Base-by-base conservation (phyloP, 176 grass and related monocot genomes). In the Elaeis guineensis region DNA sequence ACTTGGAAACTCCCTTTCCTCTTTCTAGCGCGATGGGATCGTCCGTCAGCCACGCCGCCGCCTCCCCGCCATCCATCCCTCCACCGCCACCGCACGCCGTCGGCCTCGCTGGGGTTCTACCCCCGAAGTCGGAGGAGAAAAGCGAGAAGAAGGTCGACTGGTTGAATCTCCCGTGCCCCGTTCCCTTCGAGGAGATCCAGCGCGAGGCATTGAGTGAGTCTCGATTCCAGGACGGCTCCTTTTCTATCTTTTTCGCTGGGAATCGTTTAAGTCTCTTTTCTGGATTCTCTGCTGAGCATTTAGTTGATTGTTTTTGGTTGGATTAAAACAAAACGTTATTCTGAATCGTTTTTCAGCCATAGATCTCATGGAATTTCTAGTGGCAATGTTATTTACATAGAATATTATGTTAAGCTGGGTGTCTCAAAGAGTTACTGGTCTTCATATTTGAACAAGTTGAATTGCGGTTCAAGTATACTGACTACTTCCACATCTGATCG, bases 161-260 rank as follows among this genome's bases (percentile, higher is more conserved):
- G 69, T 52, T 84, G 64, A 86, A 90, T 77, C 86, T 95, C 67
- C 74, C 67, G 57, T 81, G 83, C 61, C 86, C 90, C 22, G 2
- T 90, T 35, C 59, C 77, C 19, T 95, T 82, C 59, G 76, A 79
- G 51, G 77, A 79, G 48, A 59, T 89, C 67, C 86, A 83, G 50
- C 65, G 69, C 70, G 86, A 95, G 72, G 79, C 80, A 63, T 50
- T 55, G 16, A 72, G 90, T 95, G 79, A 86, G 59, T 54, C 25
- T 75, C 17, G 70, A 78, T 16, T 32, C 30, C 30, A 8, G 4
- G 1, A 32, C 30, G 5, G 5, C 7, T 32, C 30, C 52, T 72
- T 30, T 23, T 60, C 1, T 3, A 55, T 18, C 26, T 54, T 59
- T 16, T 6, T 19, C 39, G 17, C 2, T 19, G 0, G 5, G 19